Evolutionary conservation across 768 basidiomycete genomes (phyloP).

Genomic region (Tylopilus subfusipes): DNA sequence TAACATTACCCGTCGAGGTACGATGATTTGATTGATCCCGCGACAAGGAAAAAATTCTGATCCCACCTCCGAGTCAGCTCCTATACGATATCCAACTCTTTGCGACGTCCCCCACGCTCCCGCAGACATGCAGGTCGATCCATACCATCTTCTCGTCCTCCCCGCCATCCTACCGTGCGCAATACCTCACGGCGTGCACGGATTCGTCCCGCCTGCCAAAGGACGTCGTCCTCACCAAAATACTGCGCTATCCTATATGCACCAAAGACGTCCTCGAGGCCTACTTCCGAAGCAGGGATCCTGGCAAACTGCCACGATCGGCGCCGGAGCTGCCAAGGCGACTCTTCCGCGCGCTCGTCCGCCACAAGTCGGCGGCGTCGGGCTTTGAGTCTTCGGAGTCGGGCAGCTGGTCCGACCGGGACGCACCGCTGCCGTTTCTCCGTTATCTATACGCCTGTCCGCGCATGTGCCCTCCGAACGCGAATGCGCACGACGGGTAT

Average conservation of each 20-base stretch:
- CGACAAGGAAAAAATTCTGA: conserved; percentile 7
- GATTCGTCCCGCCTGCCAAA: conserved; percentile 16
- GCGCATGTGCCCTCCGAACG: conserved; percentile 40
- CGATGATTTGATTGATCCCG: neutral
- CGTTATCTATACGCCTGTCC: conserved; percentile 49
- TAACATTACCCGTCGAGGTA: conserved; percentile 37
- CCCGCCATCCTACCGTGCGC: conserved; percentile 57
- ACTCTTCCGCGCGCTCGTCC: conserved; percentile 54
- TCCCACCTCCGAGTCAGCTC: conserved; percentile 44
- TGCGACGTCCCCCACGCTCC: conserved; percentile 63
- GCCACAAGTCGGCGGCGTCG: no score
- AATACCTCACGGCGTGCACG: conserved; percentile 52
- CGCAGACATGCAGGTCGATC: conserved; percentile 53
- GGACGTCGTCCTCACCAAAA: conserved; percentile 38
- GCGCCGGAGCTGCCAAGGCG: conserved; percentile 58
- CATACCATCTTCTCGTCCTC: conserved; percentile 52
- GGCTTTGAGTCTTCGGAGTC: no score
- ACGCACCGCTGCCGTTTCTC: conserved; percentile 63
- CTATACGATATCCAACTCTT: conserved; percentile 74
- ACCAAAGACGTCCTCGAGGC: conserved; percentile 40
- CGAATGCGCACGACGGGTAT: conserved; percentile 76
- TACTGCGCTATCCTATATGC: conserved; percentile 44
- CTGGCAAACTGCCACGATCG: neutral
- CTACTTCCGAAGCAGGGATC: conserved; percentile 35
- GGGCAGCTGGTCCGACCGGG: conserved; percentile 47